A percentile compares a stretch with the other conserved stretches of the same genome.
phyloP scores from a whole-genome alignment of 148 eudicot species.

The Persicaria tinctoria region DNA sequence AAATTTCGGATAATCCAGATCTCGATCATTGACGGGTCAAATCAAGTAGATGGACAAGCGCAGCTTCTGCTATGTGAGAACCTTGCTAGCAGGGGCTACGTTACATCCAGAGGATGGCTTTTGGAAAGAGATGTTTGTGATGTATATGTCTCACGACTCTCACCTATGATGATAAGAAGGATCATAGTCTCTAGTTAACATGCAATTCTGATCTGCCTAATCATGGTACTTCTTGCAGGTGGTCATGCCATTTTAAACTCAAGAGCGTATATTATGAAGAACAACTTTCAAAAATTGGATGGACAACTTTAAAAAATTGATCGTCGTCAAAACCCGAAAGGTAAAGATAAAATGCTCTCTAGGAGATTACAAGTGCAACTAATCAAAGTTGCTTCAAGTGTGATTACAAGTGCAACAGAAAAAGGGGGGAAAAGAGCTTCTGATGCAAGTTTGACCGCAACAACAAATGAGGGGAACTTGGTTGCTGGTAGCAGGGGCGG shows the following conservation, averaged over 20 bases:
- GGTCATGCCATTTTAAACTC: slow-evolving; percentile 42
- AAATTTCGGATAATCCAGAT: slow-evolving; percentile 13
- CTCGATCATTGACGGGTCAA: slow-evolving; percentile 1
- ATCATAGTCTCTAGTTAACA: slow-evolving; percentile 54
- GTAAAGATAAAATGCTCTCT: too few relatives aligned
- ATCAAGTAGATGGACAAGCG: slow-evolving; percentile 9
- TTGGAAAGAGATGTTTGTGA: slow-evolving; percentile 54
- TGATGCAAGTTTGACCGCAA: too few relatives aligned
- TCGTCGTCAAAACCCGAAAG: too few relatives aligned
- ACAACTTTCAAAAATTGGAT: slow-evolving; percentile 30
- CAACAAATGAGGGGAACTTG: too few relatives aligned
- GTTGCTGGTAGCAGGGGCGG: too few relatives aligned
- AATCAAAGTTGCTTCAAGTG: too few relatives aligned
- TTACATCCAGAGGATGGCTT: slow-evolving; percentile 29
- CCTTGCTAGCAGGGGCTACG: slow-evolving; percentile 42
- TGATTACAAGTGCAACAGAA: too few relatives aligned
- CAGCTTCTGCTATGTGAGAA: slow-evolving; percentile 29
- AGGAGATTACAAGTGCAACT: too few relatives aligned
- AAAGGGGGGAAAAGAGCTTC: too few relatives aligned
- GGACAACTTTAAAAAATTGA: slow-evolving; percentile 24
- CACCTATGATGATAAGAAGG: slow-evolving; percentile 55
- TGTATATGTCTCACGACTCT: slow-evolving; percentile 29
- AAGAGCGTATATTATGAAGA: slow-evolving; percentile 9
- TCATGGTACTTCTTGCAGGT: slow-evolving; percentile 30
- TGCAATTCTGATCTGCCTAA: slow-evolving; percentile 36